Conservation (phyloP, 2,329 filamentous ascomycete genomes). For the Alternaria rosae region DNA sequence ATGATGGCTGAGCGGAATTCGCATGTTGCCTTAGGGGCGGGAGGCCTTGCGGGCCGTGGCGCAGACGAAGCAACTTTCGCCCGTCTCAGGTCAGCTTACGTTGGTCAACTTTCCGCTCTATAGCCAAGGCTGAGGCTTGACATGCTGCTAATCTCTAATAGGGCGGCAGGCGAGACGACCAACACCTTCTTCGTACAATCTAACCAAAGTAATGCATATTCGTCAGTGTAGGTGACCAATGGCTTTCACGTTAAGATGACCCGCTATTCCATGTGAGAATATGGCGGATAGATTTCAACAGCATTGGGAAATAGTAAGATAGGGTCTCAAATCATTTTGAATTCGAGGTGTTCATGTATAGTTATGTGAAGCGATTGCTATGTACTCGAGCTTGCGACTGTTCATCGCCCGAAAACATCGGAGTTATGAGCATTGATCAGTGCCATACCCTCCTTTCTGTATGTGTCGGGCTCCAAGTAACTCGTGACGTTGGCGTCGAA, state of each 20-base stretch:
- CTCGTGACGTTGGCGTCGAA: constrained; percentile 56
- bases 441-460: constrained; percentile 54
- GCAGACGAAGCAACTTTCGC: neutral
- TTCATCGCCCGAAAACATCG: constrained; percentile 14
- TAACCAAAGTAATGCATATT: neutral
- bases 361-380: neutral
- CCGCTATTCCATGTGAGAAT: neutral
- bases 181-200: neutral
- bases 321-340: too few species aligned
- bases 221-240: neutral
- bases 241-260: neutral
- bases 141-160: neutral
- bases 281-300: neutral
- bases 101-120: neutral
- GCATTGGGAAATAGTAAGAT: neutral
- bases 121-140: neutral
- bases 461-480: constrained; percentile 54
- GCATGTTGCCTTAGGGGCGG: neutral
- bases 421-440: constrained; percentile 48
- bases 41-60: neutral
- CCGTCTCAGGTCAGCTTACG: neutral
- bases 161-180: neutral
- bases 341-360: neutral
- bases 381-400: neutral
- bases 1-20: neutral